These are phyloP conservation scores for Cyclocybe aegerita DNA, from an alignment of 768 basidiomycete species.

Conservation along the genomic window DNA sequence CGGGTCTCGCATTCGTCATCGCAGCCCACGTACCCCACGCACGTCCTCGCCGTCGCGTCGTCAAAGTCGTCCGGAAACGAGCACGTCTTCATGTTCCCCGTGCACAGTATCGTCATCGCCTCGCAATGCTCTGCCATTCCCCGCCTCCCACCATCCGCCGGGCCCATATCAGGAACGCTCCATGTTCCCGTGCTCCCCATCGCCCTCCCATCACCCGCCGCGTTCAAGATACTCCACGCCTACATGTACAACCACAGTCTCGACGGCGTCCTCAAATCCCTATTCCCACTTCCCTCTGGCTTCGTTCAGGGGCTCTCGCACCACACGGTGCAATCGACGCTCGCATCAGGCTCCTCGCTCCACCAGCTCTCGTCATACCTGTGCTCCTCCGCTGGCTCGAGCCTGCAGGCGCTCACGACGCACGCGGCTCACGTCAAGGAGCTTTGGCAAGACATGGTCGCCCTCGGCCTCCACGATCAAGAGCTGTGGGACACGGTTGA, in stretches of 20 bases:
- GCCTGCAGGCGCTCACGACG: constrained; percentile 43
- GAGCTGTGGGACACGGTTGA: constrained; percentile 79
- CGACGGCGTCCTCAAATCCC: constrained; percentile 53
- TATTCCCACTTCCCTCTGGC: constrained; percentile 56
- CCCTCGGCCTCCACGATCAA: constrained; percentile 69
- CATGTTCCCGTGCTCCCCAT: constrained; percentile 71
- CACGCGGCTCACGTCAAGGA: constrained; percentile 74
- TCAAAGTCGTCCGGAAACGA: constrained; percentile 42
- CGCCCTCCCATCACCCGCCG: constrained; percentile 66
- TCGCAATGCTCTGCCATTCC: constrained; percentile 60
- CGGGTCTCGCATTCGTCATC: constrained; percentile 25
- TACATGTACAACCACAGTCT: constrained; percentile 73
- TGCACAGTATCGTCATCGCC: constrained; percentile 63
- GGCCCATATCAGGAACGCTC: constrained; percentile 27
- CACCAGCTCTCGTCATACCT: constrained; percentile 58
- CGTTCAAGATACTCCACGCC: constrained; percentile 62
- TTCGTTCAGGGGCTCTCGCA: constrained; percentile 46
- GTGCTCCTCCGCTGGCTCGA: constrained; percentile 42
- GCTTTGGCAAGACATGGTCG: constrained; percentile 77
- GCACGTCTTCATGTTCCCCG: constrained; percentile 51
- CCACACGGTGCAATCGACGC: constrained; percentile 38
- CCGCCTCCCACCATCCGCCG: constrained; percentile 40
- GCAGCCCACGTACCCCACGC: constrained; percentile 46
- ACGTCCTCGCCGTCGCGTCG: constrained; percentile 55
- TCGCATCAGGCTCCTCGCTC: constrained; percentile 50